These are phyloP conservation scores for Eimeria praecox DNA, from an alignment of 169 alveolate species.

Conservation along the genomic window DNA sequence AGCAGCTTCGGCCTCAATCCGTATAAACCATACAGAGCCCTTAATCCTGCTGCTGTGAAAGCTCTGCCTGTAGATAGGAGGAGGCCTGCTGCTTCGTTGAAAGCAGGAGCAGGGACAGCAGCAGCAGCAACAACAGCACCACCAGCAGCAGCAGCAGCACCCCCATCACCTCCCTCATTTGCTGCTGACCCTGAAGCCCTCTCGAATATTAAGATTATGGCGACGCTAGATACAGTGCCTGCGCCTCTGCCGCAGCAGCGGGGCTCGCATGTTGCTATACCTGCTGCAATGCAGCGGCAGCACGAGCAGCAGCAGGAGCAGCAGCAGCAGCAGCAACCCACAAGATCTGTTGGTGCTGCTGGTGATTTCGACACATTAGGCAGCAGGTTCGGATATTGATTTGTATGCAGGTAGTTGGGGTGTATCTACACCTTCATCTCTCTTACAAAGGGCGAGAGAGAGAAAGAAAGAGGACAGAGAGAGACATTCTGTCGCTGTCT, in stretches of 20 bases:
- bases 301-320: conserved; percentile 47
- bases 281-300: conserved; percentile 79
- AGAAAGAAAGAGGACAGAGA: not conserved
- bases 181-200: conserved; percentile 66
- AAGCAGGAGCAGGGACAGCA: conserved; percentile 35
- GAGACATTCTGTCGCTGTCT: not conserved
- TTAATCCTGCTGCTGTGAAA: not conserved
- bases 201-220: conserved; percentile 70
- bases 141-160: conserved; percentile 41
- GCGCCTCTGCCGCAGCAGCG: conserved; percentile 80
- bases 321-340: conserved; percentile 55
- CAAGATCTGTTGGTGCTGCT: conserved; percentile 50
- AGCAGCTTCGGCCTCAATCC: not conserved
- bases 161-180: conserved; percentile 44
- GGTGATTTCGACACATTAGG: conserved; percentile 27
- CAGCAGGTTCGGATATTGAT: conserved; percentile 65
- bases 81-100: conserved; percentile 8
- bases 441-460: not conserved
- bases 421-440: not conserved
- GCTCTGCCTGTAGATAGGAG: conserved; percentile 6
- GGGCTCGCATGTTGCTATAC: conserved; percentile 75
- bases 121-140: conserved; percentile 33
- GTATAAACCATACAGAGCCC: not conserved
- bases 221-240: conserved; percentile 79
- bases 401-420: not conserved